Base-by-base conservation (phyloP, 768 basidiomycete genomes). In the Phlebiopsis flavidoalba region DNA sequence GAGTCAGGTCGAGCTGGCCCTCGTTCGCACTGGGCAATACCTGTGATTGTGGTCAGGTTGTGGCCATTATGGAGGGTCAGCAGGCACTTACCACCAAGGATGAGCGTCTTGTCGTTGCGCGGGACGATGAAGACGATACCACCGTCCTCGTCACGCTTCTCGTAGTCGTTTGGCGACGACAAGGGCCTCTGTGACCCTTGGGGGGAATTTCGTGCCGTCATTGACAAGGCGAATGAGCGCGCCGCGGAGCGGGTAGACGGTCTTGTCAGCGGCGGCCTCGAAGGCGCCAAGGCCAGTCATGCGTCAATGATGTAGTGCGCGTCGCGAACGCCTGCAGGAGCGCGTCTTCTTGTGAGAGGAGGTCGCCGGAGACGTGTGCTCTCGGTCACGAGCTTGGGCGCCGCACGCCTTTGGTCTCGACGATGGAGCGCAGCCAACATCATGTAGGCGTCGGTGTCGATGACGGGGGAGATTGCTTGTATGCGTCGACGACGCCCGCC, bases 381-480 rank as follows among this genome's bases (percentile, higher is more conserved):
- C n/a, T 64, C 64, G 1, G 74, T 75, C 31, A 70, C 63, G 22
- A 72, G 62, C 43, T 63, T 67, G n/a, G n/a, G n/a, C n/a, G n/a
- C n/a, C n/a, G n/a, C 1, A 67, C 74, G 36, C 72, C 73, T 60
- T 75, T 75, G 49, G 64, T 2, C 36, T 35, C 57, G 50, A 66
- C 63, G 49, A 72, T 53, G 48, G 61, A 51, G n/a, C 66, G 69
- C 33, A 76, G 61, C 73, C 74, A n/a, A 75, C 46, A 63, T 57
- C 73, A 75, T 75, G 61, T 69, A 70, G 24, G 61, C 63, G 66
- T 76, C 75, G 47, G 75, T 75, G 62, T 76, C 75, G 62, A 76
- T 69, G 58, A 73, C 68, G 19, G 74, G 75, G 6, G 73, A 66
- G 22, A 71, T 63, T 70, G 67, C 59, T 73, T 66, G 60, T 76